Evolutionary conservation across 345 rosid species (phyloP), one percentile per base, ranked within the genome.

Genomic region (Kandelia obovata): DNA sequence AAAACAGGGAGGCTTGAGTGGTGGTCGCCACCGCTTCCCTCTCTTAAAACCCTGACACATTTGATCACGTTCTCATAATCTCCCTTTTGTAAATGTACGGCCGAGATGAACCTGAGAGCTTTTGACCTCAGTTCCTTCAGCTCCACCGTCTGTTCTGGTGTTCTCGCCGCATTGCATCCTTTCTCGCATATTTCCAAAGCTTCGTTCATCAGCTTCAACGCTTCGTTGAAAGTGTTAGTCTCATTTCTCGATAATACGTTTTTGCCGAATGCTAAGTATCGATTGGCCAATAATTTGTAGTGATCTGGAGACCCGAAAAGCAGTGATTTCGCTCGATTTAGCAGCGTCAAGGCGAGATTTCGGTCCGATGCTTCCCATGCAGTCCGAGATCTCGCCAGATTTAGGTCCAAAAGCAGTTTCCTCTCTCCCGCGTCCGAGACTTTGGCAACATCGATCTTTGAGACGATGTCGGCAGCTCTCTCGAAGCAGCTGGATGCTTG

Each of bases 1-100:
- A 95, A 53, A 62, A 95, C 98, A n/a, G 99, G 97, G 68, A 95
- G 79, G 58, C 92, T 86, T 56, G 98, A 88, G 61, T 95, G 99
- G 39, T 81, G 83, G 65, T 87, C 96, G 53, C 84, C 90, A 39
- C 77, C 85, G 27, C 81, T 71, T 17, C 78, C 88, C 62, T 87
- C 91, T 79, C 96, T 90, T 67, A 90, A 88, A 65, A 89, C 90
- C 83, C 77, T 90, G 17, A 95, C 91, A 73, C 99, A 95, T 73
- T 90, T 90, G 10, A 95, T 84, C 72, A 89, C 99, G 75, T 88
- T 90, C 73, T 92, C 96, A 67, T 53, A 88, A 72, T 95, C 98
- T 63, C 89, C 96, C 69, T 83, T 87, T 65, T 92, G 99, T 74
- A 95, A 80, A 66, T 92, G 99, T 3, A 83, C 87, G 8, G 98